Conservation (phyloP, 169 alveolate species). For the Plasmodium falciparum region DNA sequence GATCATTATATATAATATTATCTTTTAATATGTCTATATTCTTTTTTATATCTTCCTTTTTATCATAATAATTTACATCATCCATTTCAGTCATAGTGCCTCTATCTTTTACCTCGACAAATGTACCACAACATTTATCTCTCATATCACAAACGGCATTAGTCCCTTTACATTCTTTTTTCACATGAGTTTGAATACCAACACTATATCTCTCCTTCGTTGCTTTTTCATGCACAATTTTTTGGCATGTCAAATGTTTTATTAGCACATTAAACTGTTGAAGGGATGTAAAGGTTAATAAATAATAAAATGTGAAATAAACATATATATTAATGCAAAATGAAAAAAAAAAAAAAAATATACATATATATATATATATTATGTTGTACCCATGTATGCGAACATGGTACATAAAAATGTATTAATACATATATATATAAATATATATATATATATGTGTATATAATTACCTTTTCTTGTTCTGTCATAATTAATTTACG, state of each 20-base stretch:
- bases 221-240: neutral
- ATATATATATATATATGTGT: neutral
- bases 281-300: neutral
- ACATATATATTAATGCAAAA: too few species aligned
- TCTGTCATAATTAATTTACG: conserved; percentile 73
- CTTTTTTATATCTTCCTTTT: conserved; percentile 8
- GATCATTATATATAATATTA: neutral
- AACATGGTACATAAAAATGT: neutral
- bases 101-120: conserved; percentile 20
- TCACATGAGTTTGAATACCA: conserved; percentile 36
- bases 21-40: neutral
- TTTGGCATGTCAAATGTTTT: conserved; percentile 40
- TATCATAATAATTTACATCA: neutral
- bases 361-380: neutral
- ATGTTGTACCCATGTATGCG: neutral
- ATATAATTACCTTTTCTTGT: conserved; percentile 41
- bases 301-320: neutral
- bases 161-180: conserved; percentile 28
- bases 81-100: conserved; percentile 11
- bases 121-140: conserved; percentile 30
- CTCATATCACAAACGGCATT: conserved; percentile 64
- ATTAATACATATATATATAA: neutral
- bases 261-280: conserved; percentile 55
- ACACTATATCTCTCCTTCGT: conserved; percentile 14
- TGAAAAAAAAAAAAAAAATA: conserved; percentile 3